Evolutionary conservation across 208 protist genomes (phyloP).

Genomic region (Leishmania tarentolae): DNA sequence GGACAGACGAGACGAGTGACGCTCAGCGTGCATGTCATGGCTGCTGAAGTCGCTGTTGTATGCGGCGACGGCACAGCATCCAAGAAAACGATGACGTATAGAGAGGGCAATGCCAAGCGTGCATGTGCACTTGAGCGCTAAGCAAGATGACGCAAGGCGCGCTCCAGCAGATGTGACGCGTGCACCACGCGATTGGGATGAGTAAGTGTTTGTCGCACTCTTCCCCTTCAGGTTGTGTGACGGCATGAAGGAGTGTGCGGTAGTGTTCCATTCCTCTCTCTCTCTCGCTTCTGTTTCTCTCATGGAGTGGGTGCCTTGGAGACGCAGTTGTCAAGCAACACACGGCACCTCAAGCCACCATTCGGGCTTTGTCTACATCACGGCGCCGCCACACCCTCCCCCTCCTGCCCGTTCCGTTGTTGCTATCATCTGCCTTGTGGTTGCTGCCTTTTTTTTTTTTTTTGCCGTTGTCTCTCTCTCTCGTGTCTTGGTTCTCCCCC

Average conservation of each 20-base stretch:
- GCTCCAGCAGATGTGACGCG: background rate
- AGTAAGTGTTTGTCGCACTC: background rate
- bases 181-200: background rate
- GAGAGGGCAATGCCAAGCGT: too few relatives aligned
- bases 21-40: background rate
- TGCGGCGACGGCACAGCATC: background rate
- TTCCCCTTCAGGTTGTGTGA: background rate
- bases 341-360: background rate
- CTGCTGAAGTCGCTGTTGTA: background rate
- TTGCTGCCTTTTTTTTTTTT: background rate
- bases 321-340: background rate
- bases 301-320: background rate
- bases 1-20: background rate
- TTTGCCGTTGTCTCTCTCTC: background rate
- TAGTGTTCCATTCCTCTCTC: background rate
- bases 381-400: background rate
- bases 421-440: background rate
- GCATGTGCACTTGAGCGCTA: background rate
- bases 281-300: background rate
- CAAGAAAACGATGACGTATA: background rate
- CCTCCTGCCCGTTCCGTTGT: background rate
- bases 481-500: background rate
- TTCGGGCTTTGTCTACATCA: background rate
- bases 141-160: background rate
- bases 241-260: background rate